phyloP scores from a whole-genome alignment of 1,139 yeast species.

The Yamadazyma conglobata region DNA sequence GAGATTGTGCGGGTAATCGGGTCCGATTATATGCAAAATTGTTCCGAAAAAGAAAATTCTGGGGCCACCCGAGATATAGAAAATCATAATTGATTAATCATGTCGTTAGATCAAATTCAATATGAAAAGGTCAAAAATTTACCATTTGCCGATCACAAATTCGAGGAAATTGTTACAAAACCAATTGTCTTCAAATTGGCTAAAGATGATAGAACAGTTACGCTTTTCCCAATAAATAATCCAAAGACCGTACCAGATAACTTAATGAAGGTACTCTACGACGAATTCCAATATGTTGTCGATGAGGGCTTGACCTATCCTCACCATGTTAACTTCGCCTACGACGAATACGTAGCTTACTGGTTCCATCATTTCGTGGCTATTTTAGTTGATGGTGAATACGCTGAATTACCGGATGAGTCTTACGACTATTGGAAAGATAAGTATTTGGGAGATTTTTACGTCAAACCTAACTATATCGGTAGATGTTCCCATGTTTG shows the following conservation, averaged over 20 bases:
- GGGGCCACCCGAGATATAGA: no score
- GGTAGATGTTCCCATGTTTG: constrained; percentile 79
- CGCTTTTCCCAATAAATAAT: constrained; percentile 33
- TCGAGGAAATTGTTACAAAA: constrained; percentile 24
- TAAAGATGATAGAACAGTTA: constrained; percentile 29
- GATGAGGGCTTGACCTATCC: constrained; percentile 54
- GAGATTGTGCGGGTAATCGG: no score
- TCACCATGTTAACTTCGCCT: constrained; percentile 23
- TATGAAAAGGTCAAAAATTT: constrained; percentile 17
- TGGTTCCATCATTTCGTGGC: constrained; percentile 48
- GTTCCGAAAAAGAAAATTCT: no score
- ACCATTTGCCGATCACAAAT: constrained; percentile 35
- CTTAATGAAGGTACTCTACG: constrained; percentile 29
- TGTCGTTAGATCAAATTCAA: no score
- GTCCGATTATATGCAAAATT: no score
- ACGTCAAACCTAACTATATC: constrained; percentile 72
- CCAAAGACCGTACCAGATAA: constrained; percentile 29
- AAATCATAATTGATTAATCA: no score
- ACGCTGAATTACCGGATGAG: constrained; percentile 12
- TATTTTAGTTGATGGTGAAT: constrained; percentile 40
- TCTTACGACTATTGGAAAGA: constrained; percentile 33
- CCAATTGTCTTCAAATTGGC: constrained; percentile 21
- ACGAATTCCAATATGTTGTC: constrained; percentile 43
- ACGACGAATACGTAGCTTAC: constrained; percentile 33
- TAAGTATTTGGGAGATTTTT: constrained; percentile 61